Evolutionary conservation across 2,329 filamentous ascomycete genomes (phyloP).

Genomic region (Diaporthe vaccinii): DNA sequence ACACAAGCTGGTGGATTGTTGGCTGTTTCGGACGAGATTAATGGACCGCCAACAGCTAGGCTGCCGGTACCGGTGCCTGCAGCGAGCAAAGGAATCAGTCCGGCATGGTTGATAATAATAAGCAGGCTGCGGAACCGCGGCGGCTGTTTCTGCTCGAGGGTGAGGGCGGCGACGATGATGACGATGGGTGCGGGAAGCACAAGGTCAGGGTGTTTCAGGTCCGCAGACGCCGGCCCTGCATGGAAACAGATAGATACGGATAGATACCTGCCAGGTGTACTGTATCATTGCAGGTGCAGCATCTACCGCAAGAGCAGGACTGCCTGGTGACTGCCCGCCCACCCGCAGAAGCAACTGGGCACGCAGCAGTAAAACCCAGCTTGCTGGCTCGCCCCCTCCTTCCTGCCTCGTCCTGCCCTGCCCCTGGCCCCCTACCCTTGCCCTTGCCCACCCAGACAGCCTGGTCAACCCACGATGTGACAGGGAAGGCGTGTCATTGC

Average conservation of each 20-base stretch:
- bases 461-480: constrained; percentile 22
- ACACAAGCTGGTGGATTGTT: neutral
- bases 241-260: constrained; percentile 10
- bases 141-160: neutral
- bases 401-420: constrained; percentile 19
- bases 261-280: neutral
- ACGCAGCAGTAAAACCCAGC: constrained; percentile 21
- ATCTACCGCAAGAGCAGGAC: neutral
- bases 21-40: constrained; percentile 13
- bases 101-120: neutral
- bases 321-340: neutral
- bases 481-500: constrained; percentile 28
- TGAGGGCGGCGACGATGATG: constrained; percentile 18
- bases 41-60: constrained; percentile 2
- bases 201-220: constrained; percentile 30
- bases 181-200: constrained; percentile 7
- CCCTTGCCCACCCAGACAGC: constrained; percentile 3
- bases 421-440: neutral
- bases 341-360: neutral
- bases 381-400: constrained; percentile 27
- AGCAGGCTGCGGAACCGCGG: neutral
- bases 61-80: neutral
- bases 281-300: neutral
- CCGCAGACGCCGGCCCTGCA: constrained; percentile 19
- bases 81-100: neutral